Evolutionary conservation across 78 protist species (phyloP).

Genomic region (Chrysochromulina tobinii): DNA sequence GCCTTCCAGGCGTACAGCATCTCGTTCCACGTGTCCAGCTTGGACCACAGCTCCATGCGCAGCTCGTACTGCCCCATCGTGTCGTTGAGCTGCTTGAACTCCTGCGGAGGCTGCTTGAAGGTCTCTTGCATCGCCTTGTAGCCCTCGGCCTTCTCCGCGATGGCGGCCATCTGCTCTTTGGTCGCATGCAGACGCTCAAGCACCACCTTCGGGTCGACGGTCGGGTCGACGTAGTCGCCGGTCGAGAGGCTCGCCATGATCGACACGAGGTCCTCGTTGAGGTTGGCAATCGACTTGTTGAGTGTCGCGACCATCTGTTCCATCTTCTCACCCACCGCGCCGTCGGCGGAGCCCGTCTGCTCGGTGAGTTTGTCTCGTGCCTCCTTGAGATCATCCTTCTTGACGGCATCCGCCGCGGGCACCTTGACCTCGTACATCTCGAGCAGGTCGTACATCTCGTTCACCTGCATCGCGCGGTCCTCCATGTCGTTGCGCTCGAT

Average conservation of each 20-base stretch:
- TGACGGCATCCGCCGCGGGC: constrained; percentile 18
- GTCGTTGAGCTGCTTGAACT: background rate
- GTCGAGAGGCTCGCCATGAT: background rate
- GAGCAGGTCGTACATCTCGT: constrained; percentile 45
- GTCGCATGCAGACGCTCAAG: background rate
- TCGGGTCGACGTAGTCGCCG: constrained; percentile 22
- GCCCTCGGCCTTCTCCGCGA: background rate
- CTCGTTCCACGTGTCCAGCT: constrained; percentile 37
- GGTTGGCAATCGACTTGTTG: background rate
- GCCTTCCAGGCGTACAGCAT: background rate
- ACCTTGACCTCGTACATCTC: constrained; percentile 28
- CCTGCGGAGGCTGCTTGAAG: background rate
- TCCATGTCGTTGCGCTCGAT: background rate
- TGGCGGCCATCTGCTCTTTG: background rate
- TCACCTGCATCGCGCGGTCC: background rate
- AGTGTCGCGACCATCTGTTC: background rate
- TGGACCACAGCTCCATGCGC: constrained; percentile 39
- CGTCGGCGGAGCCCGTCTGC: background rate
- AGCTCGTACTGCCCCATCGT: constrained; percentile 3
- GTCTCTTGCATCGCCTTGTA: background rate
- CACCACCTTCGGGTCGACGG: background rate
- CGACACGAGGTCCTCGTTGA: constrained; percentile 17
- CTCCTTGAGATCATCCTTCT: constrained; percentile 28
- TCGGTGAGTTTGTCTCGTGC: background rate
- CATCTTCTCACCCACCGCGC: background rate